Evolutionary conservation across 768 basidiomycete species (phyloP), one percentile per base, ranked within the genome.

Genomic region (Kwoniella heveanensis): DNA sequence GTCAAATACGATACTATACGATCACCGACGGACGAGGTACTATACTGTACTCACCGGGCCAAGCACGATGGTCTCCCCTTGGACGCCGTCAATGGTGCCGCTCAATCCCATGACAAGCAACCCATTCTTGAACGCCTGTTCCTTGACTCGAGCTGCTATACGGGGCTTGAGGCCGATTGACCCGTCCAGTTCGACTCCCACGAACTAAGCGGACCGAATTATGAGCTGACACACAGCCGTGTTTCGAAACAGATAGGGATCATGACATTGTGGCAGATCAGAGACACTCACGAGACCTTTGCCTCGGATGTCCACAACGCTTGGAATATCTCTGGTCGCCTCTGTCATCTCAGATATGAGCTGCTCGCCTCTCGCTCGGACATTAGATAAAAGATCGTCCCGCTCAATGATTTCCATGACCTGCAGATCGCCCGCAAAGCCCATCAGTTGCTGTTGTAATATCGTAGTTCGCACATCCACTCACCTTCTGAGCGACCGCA

Each of bases 321-420:
- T 53, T n/a, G 62, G 24, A 0, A 60, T 54, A 21, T 47, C 65
- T 25, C 46, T 54, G n/a, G 61, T 57, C 15, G 32, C 57, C 24
- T 37, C 53, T 22, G 27, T 30, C 15, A 69, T 29, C 53, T 58
- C 64, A 1, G 24, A 24, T 7, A 62, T 24, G 50, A 69, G 36
- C 57, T 69, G 60, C 24, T 53, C 54, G 4, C 68, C 68, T 27
- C 68, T 36, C 52, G 54, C 60, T 19, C 47, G 24, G 15, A 69
- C 68, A 48, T 66, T 66, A 10, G n/a, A 30, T 9, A 69, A 32
- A 46, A 69, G 30, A 2, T 44, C 26, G 12, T 69, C 68, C 27
- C 68, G 46, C 49, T 69, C 68, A 32, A 66, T 53, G 54, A 66
- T 69, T 29, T 69, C 27, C 55, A 59, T 37, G 46, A 69, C 68